Conservation (phyloP, 768 basidiomycete species). For the Naganishia onofrii region DNA sequence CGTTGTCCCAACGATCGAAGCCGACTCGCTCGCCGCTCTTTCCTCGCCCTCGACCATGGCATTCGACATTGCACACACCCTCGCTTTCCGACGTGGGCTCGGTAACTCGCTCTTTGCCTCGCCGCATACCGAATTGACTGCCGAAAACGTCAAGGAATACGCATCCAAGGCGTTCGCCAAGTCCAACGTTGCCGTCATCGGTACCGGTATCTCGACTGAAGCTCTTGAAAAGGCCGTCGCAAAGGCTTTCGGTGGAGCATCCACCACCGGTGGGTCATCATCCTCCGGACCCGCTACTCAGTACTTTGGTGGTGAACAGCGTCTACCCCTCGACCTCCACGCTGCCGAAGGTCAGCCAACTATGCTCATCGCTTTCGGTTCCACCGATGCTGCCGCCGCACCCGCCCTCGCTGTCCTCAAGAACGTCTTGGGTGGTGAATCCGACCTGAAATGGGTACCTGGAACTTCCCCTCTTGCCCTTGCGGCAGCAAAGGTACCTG, state of each 20-base stretch:
- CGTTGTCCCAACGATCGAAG: constrained; percentile 62
- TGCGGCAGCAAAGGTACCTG: constrained; percentile 57
- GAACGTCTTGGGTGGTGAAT: constrained; percentile 72
- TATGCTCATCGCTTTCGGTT: constrained; percentile 83
- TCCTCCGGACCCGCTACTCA: constrained; percentile 54
- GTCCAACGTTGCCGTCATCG: constrained; percentile 78
- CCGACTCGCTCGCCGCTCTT: constrained; percentile 65
- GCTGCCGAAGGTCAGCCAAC: constrained; percentile 60
- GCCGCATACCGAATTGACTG: constrained; percentile 59
- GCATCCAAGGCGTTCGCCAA: constrained; percentile 71
- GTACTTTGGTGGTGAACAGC: constrained; percentile 83
- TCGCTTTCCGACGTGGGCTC: constrained; percentile 92
- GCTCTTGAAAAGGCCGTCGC: constrained; percentile 69
- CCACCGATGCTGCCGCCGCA: constrained; percentile 60
- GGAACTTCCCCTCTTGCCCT: constrained; percentile 68
- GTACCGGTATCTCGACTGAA: constrained; percentile 74
- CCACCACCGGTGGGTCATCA: constrained; percentile 47
- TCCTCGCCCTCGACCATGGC: constrained; percentile 67
- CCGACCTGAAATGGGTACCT: constrained; percentile 82
- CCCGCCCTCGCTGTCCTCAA: constrained; percentile 75
- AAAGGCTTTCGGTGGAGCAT: constrained; percentile 62
- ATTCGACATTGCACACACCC: constrained; percentile 77
- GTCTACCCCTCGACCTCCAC: constrained; percentile 60
- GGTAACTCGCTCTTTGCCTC: constrained; percentile 84
- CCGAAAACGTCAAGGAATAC: constrained; percentile 64